Evolutionary conservation across 129 eudicot species (phyloP).

Genomic region (Tagetes patula): DNA sequence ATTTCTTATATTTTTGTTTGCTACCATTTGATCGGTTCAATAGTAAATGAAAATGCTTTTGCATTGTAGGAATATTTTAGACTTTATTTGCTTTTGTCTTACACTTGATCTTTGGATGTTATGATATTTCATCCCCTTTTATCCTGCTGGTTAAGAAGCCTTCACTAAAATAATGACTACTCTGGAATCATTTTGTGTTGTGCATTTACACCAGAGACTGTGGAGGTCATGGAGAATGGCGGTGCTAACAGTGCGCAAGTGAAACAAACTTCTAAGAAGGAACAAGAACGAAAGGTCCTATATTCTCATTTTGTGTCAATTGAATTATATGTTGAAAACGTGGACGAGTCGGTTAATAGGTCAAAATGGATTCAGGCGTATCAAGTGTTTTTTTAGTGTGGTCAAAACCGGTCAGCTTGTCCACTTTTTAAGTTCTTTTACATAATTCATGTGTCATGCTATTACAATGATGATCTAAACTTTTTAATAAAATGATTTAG

Average conservation of each 20-base stretch:
- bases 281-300: conserved; percentile 63
- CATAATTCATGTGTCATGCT: neutral
- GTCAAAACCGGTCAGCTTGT: neutral
- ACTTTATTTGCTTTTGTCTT: neutral
- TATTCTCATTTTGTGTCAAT: neutral
- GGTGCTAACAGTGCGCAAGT: conserved; percentile 43
- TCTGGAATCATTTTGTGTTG: conserved; percentile 23
- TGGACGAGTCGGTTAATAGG: neutral
- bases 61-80: neutral
- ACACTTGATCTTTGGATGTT: neutral
- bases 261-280: conserved; percentile 48
- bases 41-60: neutral
- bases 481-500: neutral
- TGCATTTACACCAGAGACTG: conserved; percentile 38
- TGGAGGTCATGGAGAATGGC: conserved; percentile 42
- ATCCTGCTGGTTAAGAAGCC: conserved; percentile 9
- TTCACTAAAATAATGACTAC: conserved; percentile 1
- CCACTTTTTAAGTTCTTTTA: neutral
- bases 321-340: neutral
- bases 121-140: neutral
- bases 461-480: neutral
- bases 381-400: neutral
- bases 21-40: neutral
- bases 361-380: neutral
- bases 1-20: neutral